Base-by-base conservation (phyloP, 352 stramenopile species). In the Phytopythium delawarense region DNA sequence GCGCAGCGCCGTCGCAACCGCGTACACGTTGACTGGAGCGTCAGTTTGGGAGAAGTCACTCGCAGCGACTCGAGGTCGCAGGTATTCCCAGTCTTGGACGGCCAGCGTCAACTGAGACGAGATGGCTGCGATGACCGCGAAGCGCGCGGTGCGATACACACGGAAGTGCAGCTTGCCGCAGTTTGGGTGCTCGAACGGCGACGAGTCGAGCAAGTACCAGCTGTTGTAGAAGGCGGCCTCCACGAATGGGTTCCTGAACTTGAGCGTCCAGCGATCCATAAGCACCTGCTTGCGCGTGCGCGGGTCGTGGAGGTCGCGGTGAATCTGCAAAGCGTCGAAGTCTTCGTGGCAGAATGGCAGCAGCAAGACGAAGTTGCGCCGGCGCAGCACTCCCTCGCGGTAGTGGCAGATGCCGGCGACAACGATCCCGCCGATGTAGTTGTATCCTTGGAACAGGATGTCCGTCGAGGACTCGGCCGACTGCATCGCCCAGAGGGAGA, bases 141-240 rank as follows among this genome's bases (percentile, higher is more conserved):
- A 83, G 0, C 72, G 64, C 20, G 77, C 66, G 1, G 72, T 68
- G 12, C 65, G 66, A 20, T 77, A 78, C 23, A 80, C 72, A 4
- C 61, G 63, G 32, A 64, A 64, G 48, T 82, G 74, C 44, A 82
- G 49, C 48, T 72, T 63, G 20, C 69, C 67, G 11, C 69, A 72
- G 48, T 79, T 79, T 7, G 66, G 66, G 30, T 83, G 72, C 46
- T 83, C 69, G 35, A 83, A 83, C 18, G 75, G 75, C 32, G 57
- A 74, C 18, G 68, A 58, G 40, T 83, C 70, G 23, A 83, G 71
- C 23, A 83, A 54, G 50, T 83, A 83, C 72, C 75, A 83, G 30
- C 75, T 66, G 2, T 71, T 62, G 42, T 78, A 79, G 58, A 83
- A 83, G 12, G 70, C 59, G 13, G 71, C 69, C 55, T 83, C 75